Conservation (phyloP, 208 protist species). For the Crithidia acanthocephali region DNA sequence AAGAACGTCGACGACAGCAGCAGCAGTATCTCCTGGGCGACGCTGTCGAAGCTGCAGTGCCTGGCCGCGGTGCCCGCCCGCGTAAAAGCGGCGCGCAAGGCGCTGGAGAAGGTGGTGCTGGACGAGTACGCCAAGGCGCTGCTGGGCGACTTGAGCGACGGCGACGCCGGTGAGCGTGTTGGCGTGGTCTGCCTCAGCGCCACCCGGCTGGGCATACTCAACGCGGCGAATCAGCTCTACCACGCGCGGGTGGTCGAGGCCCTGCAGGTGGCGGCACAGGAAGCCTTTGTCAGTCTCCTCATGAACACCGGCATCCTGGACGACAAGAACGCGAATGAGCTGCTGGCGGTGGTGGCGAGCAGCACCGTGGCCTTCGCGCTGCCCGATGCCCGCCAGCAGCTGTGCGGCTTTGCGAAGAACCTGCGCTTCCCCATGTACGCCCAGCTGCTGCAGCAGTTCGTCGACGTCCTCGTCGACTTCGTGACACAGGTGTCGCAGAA, state of each 20-base stretch:
- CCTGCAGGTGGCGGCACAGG: constrained; percentile 50
- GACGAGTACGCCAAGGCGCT: constrained; percentile 29
- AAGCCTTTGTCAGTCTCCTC: constrained; percentile 56
- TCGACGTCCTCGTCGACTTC: constrained; percentile 50
- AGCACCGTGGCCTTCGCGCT: constrained; percentile 20
- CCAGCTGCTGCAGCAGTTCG: constrained; percentile 46
- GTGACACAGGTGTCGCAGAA: constrained; percentile 47
- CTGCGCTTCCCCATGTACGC: constrained; percentile 43
- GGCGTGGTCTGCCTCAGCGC: constrained; percentile 18
- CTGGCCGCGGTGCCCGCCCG: constrained; percentile 34
- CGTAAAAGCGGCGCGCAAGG: constrained; percentile 21
- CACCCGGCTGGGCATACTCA: constrained; percentile 48
- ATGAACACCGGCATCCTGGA: constrained; percentile 49
- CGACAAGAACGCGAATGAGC: constrained; percentile 61
- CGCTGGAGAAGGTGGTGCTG: constrained; percentile 36
- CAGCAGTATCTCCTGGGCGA: constrained; percentile 23
- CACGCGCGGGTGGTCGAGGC: constrained; percentile 25
- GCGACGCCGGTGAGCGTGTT: constrained; percentile 16
- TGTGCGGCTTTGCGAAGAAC: constrained; percentile 19
- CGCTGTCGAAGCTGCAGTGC: constrained; percentile 29
- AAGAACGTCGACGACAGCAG: constrained; percentile 20
- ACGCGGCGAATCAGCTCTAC: constrained; percentile 35
- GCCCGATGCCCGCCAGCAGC: constrained; percentile 29
- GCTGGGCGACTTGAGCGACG: constrained; percentile 18
- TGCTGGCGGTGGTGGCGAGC: constrained; percentile 54